phyloP scores from a whole-genome alignment of 2,329 filamentous ascomycete genomes.

The Corynespora cassiicola region DNA sequence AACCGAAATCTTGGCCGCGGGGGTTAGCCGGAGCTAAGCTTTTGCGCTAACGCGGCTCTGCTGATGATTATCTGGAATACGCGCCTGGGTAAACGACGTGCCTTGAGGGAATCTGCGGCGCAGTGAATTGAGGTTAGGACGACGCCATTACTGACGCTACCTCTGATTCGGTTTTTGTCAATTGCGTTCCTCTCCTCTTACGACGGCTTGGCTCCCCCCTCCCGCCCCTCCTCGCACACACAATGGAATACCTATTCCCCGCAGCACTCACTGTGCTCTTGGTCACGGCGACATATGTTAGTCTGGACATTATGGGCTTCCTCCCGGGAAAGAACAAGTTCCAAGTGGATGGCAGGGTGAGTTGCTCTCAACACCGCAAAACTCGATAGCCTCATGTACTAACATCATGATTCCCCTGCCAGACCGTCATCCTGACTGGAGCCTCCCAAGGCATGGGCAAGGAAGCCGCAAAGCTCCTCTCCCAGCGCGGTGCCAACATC shows the following conservation, averaged over 20 bases:
- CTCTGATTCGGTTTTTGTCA: too few species aligned
- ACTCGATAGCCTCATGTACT: neutral
- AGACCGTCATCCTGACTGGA: constrained; percentile 91
- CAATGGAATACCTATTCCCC: too few species aligned
- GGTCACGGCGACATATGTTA: constrained; percentile 44
- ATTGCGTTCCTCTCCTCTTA: constrained; percentile 2
- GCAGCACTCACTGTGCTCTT: constrained; percentile 43
- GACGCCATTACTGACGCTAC: too few species aligned
- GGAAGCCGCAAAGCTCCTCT: constrained; percentile 74
- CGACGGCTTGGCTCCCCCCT: too few species aligned
- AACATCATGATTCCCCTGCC: constrained; percentile 3
- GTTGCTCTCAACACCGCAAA: constrained; percentile 17
- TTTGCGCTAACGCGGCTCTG: too few species aligned
- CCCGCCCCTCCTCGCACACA: too few species aligned
- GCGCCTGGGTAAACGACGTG: too few species aligned
- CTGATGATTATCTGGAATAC: too few species aligned
- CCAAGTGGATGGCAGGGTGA: constrained; percentile 82
- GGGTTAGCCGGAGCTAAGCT: too few species aligned
- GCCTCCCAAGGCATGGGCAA: constrained; percentile 93
- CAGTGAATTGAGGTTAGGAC: too few species aligned
- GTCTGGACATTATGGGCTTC: constrained; percentile 67
- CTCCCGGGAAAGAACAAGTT: constrained; percentile 76
- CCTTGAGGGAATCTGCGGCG: too few species aligned
- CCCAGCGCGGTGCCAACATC: constrained; percentile 83
- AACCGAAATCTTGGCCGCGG: constrained; percentile 36